Conservation (phyloP, 2,329 filamentous ascomycete species). For the Colletotrichum karsti region DNA sequence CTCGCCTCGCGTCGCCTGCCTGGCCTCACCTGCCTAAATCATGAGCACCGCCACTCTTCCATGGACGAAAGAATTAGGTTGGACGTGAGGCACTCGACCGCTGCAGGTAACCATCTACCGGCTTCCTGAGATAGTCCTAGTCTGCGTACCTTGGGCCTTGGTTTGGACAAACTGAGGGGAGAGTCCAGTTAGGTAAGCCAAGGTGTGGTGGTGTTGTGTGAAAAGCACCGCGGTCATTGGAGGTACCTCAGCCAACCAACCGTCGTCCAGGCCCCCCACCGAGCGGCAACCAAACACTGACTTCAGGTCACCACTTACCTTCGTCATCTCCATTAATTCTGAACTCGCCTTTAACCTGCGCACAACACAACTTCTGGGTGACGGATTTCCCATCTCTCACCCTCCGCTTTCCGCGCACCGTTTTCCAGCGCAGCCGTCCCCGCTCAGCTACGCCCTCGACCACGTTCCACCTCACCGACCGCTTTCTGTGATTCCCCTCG, state of each 20-base stretch:
- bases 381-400: conserved; percentile 24
- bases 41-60: conserved; percentile 11
- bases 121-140: no score
- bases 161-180: no score
- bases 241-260: conserved; percentile 28
- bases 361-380: conserved; percentile 23
- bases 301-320: conserved; percentile 30
- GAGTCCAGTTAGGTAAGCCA: no score
- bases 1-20: neutral
- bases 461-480: neutral
- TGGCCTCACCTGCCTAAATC: neutral
- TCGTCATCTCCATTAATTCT: conserved; percentile 31
- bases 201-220: neutral
- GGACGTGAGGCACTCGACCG: neutral
- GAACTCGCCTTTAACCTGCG: conserved; percentile 17
- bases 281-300: conserved; percentile 26
- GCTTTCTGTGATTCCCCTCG: neutral
- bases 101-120: neutral
- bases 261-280: conserved; percentile 21
- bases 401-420: conserved; percentile 5
- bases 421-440: neutral
- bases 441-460: neutral
- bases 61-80: no score
- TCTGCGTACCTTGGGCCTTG: no score
- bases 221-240: neutral